These are phyloP conservation scores for Amoeboaphelidium occidentale DNA, from an alignment of 371 early-diverging fungal genomes.

Conservation along the genomic window DNA sequence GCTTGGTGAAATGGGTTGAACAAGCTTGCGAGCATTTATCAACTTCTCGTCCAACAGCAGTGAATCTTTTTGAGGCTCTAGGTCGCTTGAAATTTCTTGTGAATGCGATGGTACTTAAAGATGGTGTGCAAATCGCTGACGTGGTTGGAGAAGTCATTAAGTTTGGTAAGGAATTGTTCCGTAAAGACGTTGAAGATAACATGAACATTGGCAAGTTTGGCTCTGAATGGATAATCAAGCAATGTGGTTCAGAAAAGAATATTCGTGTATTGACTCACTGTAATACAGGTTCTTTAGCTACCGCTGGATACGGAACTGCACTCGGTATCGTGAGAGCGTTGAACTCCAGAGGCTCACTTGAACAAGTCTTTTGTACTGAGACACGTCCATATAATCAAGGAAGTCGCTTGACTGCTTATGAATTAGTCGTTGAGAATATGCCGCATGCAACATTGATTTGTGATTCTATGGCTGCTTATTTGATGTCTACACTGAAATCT, in stretches of 20 bases:
- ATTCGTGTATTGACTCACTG: constrained; percentile 75
- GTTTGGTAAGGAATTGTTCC: not conserved
- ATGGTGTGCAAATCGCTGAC: constrained; percentile 25
- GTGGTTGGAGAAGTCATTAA: constrained; percentile 20
- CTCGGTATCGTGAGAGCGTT: constrained; percentile 55
- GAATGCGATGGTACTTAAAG: not conserved
- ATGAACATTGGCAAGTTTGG: constrained; percentile 62
- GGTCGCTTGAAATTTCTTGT: constrained; percentile 17
- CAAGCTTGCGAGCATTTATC: constrained; percentile 44
- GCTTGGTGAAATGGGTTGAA: constrained; percentile 8
- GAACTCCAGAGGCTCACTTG: constrained; percentile 22
- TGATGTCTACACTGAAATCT: constrained; percentile 16
- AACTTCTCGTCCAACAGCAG: constrained; percentile 84
- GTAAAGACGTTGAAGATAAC: constrained; percentile 60
- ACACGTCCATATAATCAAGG: constrained; percentile 95
- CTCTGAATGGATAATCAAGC: constrained; percentile 27
- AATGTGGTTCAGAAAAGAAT: constrained; percentile 2
- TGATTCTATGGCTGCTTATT: constrained; percentile 70
- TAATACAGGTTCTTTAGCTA: constrained; percentile 56
- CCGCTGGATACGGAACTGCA: constrained; percentile 24
- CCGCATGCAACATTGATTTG: constrained; percentile 59
- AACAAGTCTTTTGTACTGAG: constrained; percentile 77
- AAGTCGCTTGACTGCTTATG: constrained; percentile 75
- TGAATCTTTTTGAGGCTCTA: constrained; percentile 85
- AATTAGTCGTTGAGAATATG: constrained; percentile 70